Evolutionary conservation across 176 grass and related monocot species (phyloP).

Genomic region (Chloris gayana): DNA sequence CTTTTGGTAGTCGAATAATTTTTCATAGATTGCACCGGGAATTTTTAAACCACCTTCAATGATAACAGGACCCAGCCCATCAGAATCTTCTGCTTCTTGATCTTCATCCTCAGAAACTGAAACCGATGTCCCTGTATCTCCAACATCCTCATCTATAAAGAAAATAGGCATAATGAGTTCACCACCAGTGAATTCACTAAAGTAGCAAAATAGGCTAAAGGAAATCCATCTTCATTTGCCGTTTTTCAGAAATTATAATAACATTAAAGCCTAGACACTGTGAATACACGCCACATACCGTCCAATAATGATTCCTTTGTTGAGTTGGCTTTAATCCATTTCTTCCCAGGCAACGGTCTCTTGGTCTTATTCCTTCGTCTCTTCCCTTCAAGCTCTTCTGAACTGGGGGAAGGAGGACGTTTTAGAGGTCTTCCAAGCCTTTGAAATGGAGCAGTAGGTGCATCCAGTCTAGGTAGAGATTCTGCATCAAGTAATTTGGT

Average conservation of each 20-base stretch:
- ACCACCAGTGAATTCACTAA: not conserved
- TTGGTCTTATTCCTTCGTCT: constrained; percentile 55
- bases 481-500: constrained; percentile 84
- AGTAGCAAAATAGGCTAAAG: not conserved
- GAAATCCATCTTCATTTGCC: not conserved
- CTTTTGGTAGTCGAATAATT: constrained; percentile 95
- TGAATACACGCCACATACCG: constrained; percentile 30
- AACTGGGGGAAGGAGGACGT: constrained; percentile 43
- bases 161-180: constrained; percentile 28
- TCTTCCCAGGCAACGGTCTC: constrained; percentile 80
- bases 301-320: constrained; percentile 45
- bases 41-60: constrained; percentile 94
- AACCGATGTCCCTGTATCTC: constrained; percentile 33
- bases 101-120: constrained; percentile 64
- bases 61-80: constrained; percentile 44
- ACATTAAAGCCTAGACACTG: constrained; percentile 12
- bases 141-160: constrained; percentile 58
- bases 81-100: constrained; percentile 44
- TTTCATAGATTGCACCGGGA: constrained; percentile 58
- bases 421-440: constrained; percentile 69
- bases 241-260: constrained; percentile 18
- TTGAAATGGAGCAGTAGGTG: constrained; percentile 82
- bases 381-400: constrained; percentile 56
- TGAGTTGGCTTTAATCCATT: constrained; percentile 66
- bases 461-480: constrained; percentile 71